Percentiles rank a stretch among this genome's conserved stretches.
Conservation (phyloP, 108 stramenopile species). For the Fragilaria crotonensis region DNA sequence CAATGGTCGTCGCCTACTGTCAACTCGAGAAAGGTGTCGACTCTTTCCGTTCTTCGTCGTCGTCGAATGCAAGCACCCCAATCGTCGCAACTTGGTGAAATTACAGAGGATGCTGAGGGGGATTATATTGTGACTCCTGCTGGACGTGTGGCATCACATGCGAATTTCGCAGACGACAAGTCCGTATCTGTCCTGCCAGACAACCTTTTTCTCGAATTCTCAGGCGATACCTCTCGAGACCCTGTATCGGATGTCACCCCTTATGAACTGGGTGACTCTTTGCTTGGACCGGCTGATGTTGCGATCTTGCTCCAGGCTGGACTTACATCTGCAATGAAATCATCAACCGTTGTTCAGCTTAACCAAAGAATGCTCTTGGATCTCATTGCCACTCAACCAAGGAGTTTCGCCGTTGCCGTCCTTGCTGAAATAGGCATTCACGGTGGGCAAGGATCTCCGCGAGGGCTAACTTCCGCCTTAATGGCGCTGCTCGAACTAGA, state of each 20-base stretch:
- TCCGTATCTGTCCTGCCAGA: neutral
- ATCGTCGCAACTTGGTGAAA: neutral
- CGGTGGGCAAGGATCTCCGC: slow-evolving; percentile 57
- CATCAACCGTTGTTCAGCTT: slow-evolving; percentile 84
- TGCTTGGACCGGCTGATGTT: slow-evolving; percentile 84
- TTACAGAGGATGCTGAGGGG: slow-evolving; percentile 22
- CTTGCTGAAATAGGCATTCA: slow-evolving; percentile 80
- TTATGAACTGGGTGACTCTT: slow-evolving; percentile 79
- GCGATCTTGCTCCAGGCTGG: slow-evolving; percentile 87
- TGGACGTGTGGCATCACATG: slow-evolving; percentile 51
- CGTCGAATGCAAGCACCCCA: slow-evolving; percentile 11
- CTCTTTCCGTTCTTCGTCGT: slow-evolving; percentile 21
- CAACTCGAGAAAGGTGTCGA: slow-evolving; percentile 31
- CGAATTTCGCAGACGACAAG: slow-evolving; percentile 19
- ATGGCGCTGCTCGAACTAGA: slow-evolving; percentile 81
- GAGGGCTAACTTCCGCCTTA: slow-evolving; percentile 64
- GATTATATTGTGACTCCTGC: slow-evolving; percentile 58
- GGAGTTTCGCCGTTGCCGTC: slow-evolving; percentile 74
- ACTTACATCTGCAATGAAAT: slow-evolving; percentile 78
- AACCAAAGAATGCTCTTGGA: slow-evolving; percentile 89
- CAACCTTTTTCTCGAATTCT: slow-evolving; percentile 1
- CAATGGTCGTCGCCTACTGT: neutral
- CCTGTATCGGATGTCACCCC: neutral
- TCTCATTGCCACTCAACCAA: slow-evolving; percentile 81
- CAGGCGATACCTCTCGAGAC: neutral